Evolutionary conservation across 805 yeast genomes (phyloP).

Genomic region (Clavispora fructus): DNA sequence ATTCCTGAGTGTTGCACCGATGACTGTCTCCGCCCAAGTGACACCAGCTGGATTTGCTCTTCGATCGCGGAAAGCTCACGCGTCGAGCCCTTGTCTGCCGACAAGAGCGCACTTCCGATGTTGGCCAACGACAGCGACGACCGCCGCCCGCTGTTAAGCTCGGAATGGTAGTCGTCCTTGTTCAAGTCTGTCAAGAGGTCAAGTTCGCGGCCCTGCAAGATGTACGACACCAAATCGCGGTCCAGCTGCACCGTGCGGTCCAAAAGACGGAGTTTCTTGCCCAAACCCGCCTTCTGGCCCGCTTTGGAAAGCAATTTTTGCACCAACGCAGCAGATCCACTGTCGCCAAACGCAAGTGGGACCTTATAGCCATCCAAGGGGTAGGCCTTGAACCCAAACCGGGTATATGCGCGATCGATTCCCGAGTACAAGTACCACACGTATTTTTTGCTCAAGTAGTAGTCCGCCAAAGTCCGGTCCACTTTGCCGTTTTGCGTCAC

Average conservation of each 20-base stretch:
- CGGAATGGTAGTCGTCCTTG: slow-evolving; percentile 28
- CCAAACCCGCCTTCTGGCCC: slow-evolving; percentile 10
- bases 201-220: slow-evolving; percentile 31
- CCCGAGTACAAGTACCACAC: slow-evolving; percentile 62
- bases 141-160: slow-evolving; percentile 25
- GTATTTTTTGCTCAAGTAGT: slow-evolving; percentile 31
- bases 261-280: slow-evolving; percentile 27
- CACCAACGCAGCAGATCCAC: slow-evolving; percentile 15
- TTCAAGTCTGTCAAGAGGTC: slow-evolving; percentile 34
- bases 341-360: slow-evolving; percentile 18
- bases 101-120: slow-evolving; percentile 19
- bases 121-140: slow-evolving; percentile 32
- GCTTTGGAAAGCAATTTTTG: slow-evolving; percentile 16
- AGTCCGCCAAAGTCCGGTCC: slow-evolving; percentile 26
- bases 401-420: slow-evolving; percentile 60
- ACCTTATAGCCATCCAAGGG: slow-evolving; percentile 31
- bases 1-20: slow-evolving; percentile 19
- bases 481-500: slow-evolving; percentile 24
- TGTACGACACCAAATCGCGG: slow-evolving; percentile 23
- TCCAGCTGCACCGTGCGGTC: slow-evolving; percentile 20
- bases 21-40: slow-evolving; percentile 17
- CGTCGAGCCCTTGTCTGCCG: slow-evolving; percentile 16
- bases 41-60: slow-evolving; percentile 7
- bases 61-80: slow-evolving; percentile 18
- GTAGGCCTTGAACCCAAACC: slow-evolving; percentile 50